Conservation (phyloP, 495 filamentous ascomycete species). For the Aspergillus diversus region DNA sequence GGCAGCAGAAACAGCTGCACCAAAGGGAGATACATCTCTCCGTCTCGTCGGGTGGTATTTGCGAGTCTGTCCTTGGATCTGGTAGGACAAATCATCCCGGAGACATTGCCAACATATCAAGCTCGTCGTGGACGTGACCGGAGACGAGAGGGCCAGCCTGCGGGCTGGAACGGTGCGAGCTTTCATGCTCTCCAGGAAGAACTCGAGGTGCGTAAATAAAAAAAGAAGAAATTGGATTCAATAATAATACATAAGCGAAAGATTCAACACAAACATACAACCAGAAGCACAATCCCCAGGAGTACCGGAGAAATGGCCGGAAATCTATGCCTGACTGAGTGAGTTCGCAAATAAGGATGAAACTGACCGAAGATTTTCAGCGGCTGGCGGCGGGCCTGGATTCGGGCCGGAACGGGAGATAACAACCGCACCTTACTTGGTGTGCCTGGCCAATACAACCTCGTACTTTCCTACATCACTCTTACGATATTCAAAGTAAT, state of each 20-base stretch:
- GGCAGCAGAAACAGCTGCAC: constrained; percentile 75
- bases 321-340: constrained; percentile 1
- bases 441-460: background rate
- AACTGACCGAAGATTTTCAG: constrained; percentile 18
- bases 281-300: background rate
- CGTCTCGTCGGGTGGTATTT: constrained; percentile 50
- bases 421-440: background rate
- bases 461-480: background rate
- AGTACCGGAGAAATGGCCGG: background rate
- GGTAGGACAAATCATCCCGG: constrained; percentile 42
- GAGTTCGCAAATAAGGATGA: constrained; percentile 11
- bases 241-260: constrained; percentile 4
- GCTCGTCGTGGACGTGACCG: constrained; percentile 33
- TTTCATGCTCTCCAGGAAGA: constrained; percentile 42
- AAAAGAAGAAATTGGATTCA: constrained; percentile 1
- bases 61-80: constrained; percentile 38
- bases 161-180: constrained; percentile 45
- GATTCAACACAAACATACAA: background rate
- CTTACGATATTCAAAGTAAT: background rate
- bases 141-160: constrained; percentile 44
- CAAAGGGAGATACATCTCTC: constrained; percentile 56
- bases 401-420: constrained; percentile 33
- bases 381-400: constrained; percentile 18
- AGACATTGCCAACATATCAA: constrained; percentile 51
- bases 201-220: background rate